phyloP scores from a whole-genome alignment of 208 protist genomes.

The Lotmaria passim region DNA sequence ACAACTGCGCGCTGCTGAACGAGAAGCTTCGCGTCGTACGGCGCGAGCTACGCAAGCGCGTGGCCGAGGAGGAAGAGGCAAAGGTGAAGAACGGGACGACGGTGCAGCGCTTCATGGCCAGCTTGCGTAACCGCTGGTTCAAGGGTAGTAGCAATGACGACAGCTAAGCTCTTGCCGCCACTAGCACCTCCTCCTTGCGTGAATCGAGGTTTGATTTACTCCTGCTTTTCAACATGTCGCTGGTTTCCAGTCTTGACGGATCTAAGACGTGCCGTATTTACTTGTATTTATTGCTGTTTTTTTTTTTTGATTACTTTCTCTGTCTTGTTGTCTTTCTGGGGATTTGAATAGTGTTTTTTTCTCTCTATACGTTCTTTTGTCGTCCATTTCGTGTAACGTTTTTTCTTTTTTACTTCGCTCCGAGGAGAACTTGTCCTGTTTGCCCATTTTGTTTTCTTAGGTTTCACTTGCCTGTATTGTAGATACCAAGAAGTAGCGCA shows the following conservation, averaged over 20 bases:
- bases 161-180: background rate
- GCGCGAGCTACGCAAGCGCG: constrained; percentile 74
- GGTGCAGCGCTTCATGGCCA: constrained; percentile 40
- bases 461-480: too few relatives aligned
- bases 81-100: constrained; percentile 30
- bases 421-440: too few relatives aligned
- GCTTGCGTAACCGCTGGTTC: constrained; percentile 39
- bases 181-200: too few relatives aligned
- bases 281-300: constrained; percentile 8
- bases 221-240: background rate
- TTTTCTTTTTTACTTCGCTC: background rate
- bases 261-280: too few relatives aligned
- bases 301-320: constrained; percentile 12
- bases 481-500: too few relatives aligned
- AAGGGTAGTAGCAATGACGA: constrained; percentile 12
- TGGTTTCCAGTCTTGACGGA: too few relatives aligned
- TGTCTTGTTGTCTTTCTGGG: background rate
- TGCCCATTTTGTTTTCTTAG: too few relatives aligned
- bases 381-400: too few relatives aligned
- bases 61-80: constrained; percentile 47
- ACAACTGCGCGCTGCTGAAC: constrained; percentile 82
- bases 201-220: too few relatives aligned
- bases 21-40: constrained; percentile 83
- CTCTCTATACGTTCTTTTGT: too few relatives aligned
- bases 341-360: too few relatives aligned